Percentiles rank a stretch among this genome's conserved stretches.
phyloP scores from a whole-genome alignment of 768 basidiomycete genomes.

The Trametes cubensis region DNA sequence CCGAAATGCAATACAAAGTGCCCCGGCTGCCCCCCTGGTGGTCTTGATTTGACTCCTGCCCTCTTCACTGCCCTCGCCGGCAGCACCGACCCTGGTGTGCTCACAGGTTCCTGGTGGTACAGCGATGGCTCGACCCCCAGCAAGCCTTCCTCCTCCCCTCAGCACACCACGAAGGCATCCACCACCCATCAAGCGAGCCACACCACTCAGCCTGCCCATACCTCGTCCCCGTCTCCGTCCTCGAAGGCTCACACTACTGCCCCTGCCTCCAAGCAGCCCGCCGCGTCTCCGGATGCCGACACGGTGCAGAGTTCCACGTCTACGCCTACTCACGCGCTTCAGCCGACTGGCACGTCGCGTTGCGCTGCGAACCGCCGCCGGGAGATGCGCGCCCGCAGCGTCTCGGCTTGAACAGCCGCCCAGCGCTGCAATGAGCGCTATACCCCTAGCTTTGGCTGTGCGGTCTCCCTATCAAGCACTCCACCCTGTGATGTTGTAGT shows the following conservation, averaged over 20 bases:
- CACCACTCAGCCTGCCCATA: neutral
- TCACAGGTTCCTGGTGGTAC: conserved; percentile 65
- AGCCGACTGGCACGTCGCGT: neutral
- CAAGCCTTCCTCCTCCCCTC: conserved; percentile 3
- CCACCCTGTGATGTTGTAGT: no score
- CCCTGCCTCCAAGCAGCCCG: neutral
- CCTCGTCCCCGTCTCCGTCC: neutral
- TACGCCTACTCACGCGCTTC: neutral
- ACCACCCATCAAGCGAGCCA: neutral
- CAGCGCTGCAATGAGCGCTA: no score
- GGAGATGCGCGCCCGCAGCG: neutral
- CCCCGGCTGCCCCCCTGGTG: conserved; percentile 62
- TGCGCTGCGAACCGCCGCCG: neutral
- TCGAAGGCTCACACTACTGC: neutral
- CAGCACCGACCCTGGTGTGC: conserved; percentile 52
- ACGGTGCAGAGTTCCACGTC: neutral
- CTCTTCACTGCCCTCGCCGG: conserved; percentile 64
- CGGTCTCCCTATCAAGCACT: no score
- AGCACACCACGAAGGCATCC: neutral
- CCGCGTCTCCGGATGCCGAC: neutral
- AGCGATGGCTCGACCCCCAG: conserved; percentile 38
- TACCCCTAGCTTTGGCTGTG: no score
- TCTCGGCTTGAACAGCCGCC: no score
- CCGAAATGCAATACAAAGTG: conserved; percentile 46
- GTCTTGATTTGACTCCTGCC: conserved; percentile 66